These are phyloP conservation scores for Tolypocladium album DNA, from an alignment of 2,329 filamentous ascomycete genomes.

Conservation along the genomic window DNA sequence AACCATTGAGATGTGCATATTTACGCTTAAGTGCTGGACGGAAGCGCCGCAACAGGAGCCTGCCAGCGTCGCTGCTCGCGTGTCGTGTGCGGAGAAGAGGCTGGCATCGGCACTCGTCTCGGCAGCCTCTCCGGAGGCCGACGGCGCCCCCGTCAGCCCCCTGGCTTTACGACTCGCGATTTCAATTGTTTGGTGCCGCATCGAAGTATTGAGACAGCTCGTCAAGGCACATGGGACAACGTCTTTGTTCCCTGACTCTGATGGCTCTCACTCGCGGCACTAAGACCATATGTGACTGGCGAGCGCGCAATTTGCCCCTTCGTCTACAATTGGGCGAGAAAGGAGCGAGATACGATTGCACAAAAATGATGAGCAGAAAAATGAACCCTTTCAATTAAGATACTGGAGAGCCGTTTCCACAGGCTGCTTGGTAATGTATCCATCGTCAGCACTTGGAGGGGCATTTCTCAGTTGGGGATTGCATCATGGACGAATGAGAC, in stretches of 20 bases:
- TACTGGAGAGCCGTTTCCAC: not conserved
- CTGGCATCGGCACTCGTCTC: not conserved
- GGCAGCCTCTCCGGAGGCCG: not conserved
- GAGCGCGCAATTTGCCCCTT: too few species aligned
- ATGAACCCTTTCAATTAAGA: not conserved
- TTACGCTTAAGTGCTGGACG: too few species aligned
- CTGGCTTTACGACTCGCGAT: not conserved
- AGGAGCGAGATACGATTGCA: not conserved
- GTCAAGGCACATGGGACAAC: not conserved
- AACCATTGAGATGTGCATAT: too few species aligned
- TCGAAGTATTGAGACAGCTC: not conserved
- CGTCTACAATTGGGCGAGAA: not conserved
- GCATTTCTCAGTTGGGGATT: not conserved
- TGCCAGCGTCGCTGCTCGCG: not conserved
- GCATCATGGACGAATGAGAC: not conserved
- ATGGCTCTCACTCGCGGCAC: too few species aligned
- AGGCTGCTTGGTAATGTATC: not conserved
- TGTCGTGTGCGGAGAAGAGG: not conserved
- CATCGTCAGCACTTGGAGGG: not conserved
- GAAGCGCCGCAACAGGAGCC: not conserved
- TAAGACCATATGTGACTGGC: too few species aligned
- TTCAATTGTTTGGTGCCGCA: not conserved
- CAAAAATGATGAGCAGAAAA: not conserved
- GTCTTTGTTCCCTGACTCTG: too few species aligned
- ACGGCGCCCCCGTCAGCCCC: not conserved